Percentiles rank a stretch among this genome's conserved stretches.
These are phyloP conservation scores for Lotus japonicus DNA, from an alignment of 306 rosid species.

Conservation along the genomic window DNA sequence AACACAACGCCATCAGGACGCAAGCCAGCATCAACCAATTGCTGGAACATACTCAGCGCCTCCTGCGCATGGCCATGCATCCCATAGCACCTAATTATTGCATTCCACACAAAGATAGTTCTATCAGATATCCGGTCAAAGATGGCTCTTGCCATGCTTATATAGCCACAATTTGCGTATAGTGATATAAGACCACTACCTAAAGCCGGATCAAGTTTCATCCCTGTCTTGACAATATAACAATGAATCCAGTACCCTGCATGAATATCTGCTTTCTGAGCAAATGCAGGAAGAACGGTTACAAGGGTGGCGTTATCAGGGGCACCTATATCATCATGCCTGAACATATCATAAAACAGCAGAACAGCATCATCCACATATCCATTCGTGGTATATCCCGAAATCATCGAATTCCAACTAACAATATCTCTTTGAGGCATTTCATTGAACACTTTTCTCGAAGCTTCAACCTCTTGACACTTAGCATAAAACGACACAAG, in stretches of 20 bases:
- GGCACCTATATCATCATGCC: conserved; percentile 17
- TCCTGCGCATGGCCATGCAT: conserved; percentile 57
- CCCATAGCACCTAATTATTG: conserved; percentile 71
- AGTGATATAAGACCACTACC: conserved; percentile 62
- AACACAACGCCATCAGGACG: conserved; percentile 48
- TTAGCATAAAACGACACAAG: conserved; percentile 55
- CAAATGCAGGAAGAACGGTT: conserved; percentile 56
- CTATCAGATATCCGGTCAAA: conserved; percentile 40
- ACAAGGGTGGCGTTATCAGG: conserved; percentile 63
- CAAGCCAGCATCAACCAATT: conserved; percentile 36
- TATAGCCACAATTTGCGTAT: conserved; percentile 62
- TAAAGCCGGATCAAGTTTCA: conserved; percentile 44
- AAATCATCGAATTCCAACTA: conserved; percentile 77
- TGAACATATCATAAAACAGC: conserved; percentile 43
- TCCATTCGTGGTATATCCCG: conserved; percentile 54
- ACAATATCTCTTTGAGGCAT: conserved; percentile 44
- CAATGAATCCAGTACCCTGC: conserved; percentile 70
- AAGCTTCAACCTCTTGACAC: conserved; percentile 38
- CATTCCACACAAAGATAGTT: conserved; percentile 51
- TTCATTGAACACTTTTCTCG: conserved; percentile 53
- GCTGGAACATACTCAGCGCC: conserved; percentile 50
- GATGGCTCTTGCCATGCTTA: conserved; percentile 45
- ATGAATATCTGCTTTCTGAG: conserved; percentile 45
- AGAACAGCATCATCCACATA: conserved; percentile 41
- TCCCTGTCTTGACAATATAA: conserved; percentile 50